Percentiles rank a stretch among this genome's conserved stretches.
These are phyloP conservation scores for Jatropha podagrica DNA, from an alignment of 441 rosid species.

Conservation along the genomic window DNA sequence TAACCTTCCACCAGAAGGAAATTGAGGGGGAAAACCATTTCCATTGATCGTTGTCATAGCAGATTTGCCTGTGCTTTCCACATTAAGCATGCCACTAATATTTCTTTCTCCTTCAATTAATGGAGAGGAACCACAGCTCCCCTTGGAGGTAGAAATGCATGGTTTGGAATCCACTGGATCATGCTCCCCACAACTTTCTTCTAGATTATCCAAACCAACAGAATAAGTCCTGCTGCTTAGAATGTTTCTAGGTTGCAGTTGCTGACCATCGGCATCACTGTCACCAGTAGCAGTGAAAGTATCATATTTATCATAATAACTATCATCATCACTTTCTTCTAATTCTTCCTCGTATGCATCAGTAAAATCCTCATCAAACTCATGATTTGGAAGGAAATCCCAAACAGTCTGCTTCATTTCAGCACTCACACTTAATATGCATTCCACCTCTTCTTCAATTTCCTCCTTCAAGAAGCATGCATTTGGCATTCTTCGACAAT, in stretches of 20 bases:
- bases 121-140: constrained; percentile 27
- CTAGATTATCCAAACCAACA: constrained; percentile 33
- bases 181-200: constrained; percentile 66
- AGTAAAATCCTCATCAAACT: constrained; percentile 53
- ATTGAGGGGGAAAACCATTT: constrained; percentile 6
- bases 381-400: constrained; percentile 56
- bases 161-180: constrained; percentile 23
- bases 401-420: constrained; percentile 56
- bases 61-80: constrained; percentile 21
- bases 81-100: constrained; percentile 18
- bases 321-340: constrained; percentile 55
- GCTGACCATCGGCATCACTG: constrained; percentile 17
- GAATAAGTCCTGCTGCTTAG: constrained; percentile 28
- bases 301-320: constrained; percentile 9
- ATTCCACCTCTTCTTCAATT: constrained; percentile 64
- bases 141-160: constrained; percentile 18
- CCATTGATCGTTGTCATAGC: constrained; percentile 21
- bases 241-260: constrained; percentile 21
- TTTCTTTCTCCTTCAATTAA: constrained; percentile 26
- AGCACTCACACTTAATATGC: constrained; percentile 68
- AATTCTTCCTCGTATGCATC: constrained; percentile 78
- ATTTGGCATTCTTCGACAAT: constrained; percentile 31
- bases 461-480: constrained; percentile 42
- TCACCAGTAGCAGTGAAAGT: constrained; percentile 11
- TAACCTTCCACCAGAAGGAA: constrained; percentile 16